Conservation (phyloP, 148 eudicot species). For the Nepenthes mirabilis region DNA sequence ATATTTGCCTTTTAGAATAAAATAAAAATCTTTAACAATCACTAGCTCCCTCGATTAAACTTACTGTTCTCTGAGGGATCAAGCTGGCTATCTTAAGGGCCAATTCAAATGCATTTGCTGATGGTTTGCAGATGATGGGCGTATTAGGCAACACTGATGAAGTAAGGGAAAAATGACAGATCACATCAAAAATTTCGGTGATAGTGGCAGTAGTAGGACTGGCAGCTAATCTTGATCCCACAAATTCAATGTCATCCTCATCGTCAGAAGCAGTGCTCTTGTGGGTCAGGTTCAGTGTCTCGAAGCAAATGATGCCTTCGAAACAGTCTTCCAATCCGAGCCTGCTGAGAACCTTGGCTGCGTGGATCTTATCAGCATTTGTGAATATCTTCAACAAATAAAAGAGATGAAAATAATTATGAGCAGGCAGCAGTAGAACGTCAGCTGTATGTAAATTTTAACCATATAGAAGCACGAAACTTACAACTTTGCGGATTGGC, state of each 20-base stretch:
- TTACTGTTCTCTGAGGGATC: slow-evolving; percentile 69
- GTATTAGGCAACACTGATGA: slow-evolving; percentile 55
- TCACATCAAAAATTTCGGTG: slow-evolving; percentile 52
- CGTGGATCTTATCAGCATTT: slow-evolving; percentile 72
- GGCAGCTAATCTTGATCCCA: slow-evolving; percentile 20
- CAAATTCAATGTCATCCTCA: slow-evolving; percentile 56
- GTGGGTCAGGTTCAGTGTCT: slow-evolving; percentile 67
- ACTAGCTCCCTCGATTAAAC: slow-evolving; percentile 1
- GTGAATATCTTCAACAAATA: slow-evolving; percentile 55
- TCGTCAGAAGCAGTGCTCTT: slow-evolving; percentile 49
- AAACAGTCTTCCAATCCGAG: slow-evolving; percentile 85
- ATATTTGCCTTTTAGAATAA: background rate
- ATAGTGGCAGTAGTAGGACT: background rate
- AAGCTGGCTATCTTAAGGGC: slow-evolving; percentile 67
- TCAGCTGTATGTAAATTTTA: background rate
- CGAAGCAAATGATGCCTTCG: slow-evolving; percentile 88
- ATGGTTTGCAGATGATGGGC: slow-evolving; percentile 77
- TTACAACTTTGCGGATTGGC: slow-evolving; percentile 91
- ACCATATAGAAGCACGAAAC: slow-evolving; percentile 6
- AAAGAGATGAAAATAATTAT: background rate
- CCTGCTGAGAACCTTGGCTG: slow-evolving; percentile 37
- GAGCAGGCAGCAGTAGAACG: background rate
- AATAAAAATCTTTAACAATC: background rate
- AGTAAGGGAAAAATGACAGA: slow-evolving; percentile 37
- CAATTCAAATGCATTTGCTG: slow-evolving; percentile 47